Base-by-base conservation (phyloP, 805 yeast species). In the Wickerhamomyces hampshirensis region DNA sequence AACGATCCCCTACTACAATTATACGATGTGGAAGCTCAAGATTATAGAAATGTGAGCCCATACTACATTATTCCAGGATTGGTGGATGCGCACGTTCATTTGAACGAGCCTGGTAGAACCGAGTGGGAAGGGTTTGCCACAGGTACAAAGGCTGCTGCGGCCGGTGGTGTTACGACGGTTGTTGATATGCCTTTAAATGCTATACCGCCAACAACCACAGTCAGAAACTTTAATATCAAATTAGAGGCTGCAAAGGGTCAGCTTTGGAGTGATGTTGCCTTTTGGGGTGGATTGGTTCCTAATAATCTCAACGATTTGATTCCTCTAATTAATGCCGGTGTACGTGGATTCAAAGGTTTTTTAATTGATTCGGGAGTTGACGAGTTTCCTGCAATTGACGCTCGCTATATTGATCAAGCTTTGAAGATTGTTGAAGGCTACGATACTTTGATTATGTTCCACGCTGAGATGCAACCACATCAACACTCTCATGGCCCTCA, bases 91-190 rank as follows among this genome's bases (percentile, higher is more conserved):
- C 98, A 89, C 58, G 98, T 89, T 18, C 98, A 89, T 54, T 65
- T 89, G 48, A 91, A 91, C 58, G 98, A 91, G 53, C 97, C 98
- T 0, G 98, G 98, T n/a, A 68, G 97, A 49, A 89, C 97, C 1
- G 96, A 88, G 44, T 89, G 98, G 98, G 98, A 89, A 60, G 98
- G 98, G 2, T 89, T 91, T 57, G 95, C 80, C n/a, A 83, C 95
- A 0, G 98, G 98, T 0, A 89, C 98, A 0, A 80, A 81, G 55
- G 84, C 96, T 2, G 97, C 97, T 0, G 95, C 95, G 0, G 71
- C 89, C 10, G 98, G 98, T 13, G 98, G 98, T 39, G 97, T 89
- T 33, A 89, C 98, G 17, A 88, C 96, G 0, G 94, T 89, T 14
- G 73, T 89, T 14, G 98, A 89, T 58, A 89, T 89, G 98, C 98